Evolutionary conservation across 108 stramenopile species (phyloP).

Genomic region (Cyclotella distinguenda): DNA sequence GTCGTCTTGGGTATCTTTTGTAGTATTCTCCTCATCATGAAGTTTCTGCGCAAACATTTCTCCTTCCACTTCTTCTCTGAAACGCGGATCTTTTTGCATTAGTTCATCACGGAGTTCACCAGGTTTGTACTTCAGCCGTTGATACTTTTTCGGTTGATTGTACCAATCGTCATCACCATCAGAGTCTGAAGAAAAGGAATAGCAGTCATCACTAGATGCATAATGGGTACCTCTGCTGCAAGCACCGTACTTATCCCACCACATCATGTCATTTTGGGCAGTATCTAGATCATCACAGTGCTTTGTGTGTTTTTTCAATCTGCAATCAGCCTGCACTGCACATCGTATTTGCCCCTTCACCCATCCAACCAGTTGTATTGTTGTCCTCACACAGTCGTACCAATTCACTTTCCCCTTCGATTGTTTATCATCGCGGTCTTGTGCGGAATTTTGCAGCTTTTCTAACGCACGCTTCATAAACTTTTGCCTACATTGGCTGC

Average conservation of each 20-base stretch:
- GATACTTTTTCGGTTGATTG: no score
- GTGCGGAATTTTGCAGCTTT: conserved; percentile 5
- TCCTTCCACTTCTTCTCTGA: conserved; percentile 21
- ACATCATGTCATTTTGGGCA: neutral
- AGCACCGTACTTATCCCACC: conserved; percentile 8
- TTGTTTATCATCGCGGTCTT: neutral
- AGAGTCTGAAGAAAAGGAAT: conserved; percentile 34
- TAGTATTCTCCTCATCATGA: neutral
- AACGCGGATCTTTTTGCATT: conserved; percentile 25
- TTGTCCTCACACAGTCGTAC: conserved; percentile 36
- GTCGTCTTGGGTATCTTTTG: neutral
- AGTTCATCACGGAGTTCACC: conserved; percentile 6
- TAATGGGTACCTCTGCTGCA: conserved; percentile 8
- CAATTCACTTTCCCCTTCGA: conserved; percentile 21
- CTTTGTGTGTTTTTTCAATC: neutral
- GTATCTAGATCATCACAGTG: neutral
- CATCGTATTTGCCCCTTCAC: conserved; percentile 31
- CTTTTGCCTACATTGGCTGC: conserved; percentile 32
- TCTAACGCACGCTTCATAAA: conserved; percentile 21
- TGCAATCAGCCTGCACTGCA: conserved; percentile 2
- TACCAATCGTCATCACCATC: conserved; percentile 6
- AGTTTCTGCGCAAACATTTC: neutral
- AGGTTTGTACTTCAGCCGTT: no score
- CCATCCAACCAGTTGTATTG: conserved; percentile 42
- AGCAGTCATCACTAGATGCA: conserved; percentile 43